Evolutionary conservation across 768 basidiomycete species (phyloP).

Genomic region (Psilocybe sp.): DNA sequence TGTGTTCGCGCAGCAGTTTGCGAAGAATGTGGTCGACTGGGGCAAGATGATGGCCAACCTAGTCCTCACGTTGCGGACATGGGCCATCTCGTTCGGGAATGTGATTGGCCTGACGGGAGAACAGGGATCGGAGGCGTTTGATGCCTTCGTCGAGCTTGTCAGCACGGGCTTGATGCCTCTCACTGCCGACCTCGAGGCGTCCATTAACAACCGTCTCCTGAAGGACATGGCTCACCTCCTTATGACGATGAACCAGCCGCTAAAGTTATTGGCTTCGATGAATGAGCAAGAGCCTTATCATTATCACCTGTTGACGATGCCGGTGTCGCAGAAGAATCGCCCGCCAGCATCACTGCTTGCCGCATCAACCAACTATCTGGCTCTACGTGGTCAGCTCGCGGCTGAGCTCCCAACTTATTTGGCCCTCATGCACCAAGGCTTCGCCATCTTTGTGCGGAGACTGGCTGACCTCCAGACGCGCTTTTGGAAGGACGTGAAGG

Average conservation of each 20-base stretch:
- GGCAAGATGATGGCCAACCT: conserved; percentile 46
- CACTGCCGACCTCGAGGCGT: conserved; percentile 48
- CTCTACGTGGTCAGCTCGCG: conserved; percentile 68
- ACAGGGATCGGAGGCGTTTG: conserved; percentile 57
- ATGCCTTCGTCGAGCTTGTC: conserved; percentile 65
- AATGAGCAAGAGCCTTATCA: conserved; percentile 73
- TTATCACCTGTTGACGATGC: conserved; percentile 64
- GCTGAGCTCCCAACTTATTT: conserved; percentile 70
- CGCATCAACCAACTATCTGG: conserved; percentile 75
- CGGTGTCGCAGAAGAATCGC: conserved; percentile 57
- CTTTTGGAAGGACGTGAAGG: conserved; percentile 60
- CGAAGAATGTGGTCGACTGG: conserved; percentile 65
- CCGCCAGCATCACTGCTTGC: conserved; percentile 67
- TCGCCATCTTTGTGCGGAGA: conserved; percentile 47
- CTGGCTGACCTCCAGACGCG: conserved; percentile 55
- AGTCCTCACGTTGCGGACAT: conserved; percentile 49
- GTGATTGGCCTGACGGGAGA: conserved; percentile 60
- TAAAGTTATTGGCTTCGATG: conserved; percentile 69
- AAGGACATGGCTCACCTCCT: conserved; percentile 57
- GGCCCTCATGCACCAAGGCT: conserved; percentile 54
- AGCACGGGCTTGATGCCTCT: conserved; percentile 51
- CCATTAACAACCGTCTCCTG: conserved; percentile 52
- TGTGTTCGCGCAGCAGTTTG: conserved; percentile 57
- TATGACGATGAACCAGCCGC: conserved; percentile 57
- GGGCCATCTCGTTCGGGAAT: conserved; percentile 64